Evolutionary conservation across 345 rosid genomes (phyloP), one percentile per base, ranked within the genome.

Genomic region (Sonneratia alba): DNA sequence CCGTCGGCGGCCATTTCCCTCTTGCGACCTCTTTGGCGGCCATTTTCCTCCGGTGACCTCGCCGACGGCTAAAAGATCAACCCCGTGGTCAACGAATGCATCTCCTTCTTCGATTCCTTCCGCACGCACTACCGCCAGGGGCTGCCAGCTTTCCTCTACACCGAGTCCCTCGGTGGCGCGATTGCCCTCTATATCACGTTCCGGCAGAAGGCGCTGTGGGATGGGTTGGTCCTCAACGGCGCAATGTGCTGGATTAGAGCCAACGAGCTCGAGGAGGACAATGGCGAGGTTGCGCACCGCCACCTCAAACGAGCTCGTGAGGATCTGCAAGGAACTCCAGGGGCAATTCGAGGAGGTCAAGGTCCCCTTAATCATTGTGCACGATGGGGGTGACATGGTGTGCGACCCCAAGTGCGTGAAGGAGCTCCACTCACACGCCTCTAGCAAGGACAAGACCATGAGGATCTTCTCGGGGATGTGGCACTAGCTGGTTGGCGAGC

Each of bases 191-290:
- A 86, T 79, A 78, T 95, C 53, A 80, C 96, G 36, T 90, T 95
- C 77, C 84, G 89, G 11, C 90, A 92, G 78, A 85, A 79, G 55
- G 81, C 85, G 36, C 80, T 73, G 69, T 95, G 99, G 99, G 79
- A 83, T 27, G 99, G 99, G 34, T 75, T 95, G 73, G 72, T 95
- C 74, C 81, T 95, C 36, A 90, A 87, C 74, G 99, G 97, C 0
- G 98, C 98, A 5, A 95, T 95, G 98, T 95, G 98, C 19, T 96
- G 98, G 53, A 90, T 95, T 63, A 92, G 97, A 70, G 84, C 75
- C 68, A 95, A 88, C 92, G 22, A 86, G 90, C 74, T 98, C 99
- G 10, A 81, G 79, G 77, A 83, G 96, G 78, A 66, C 84, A 22
- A 75, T 77, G 15, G 83, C 80, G 21, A 70, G 86, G 72, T 98